phyloP scores from a whole-genome alignment of 2,329 filamentous ascomycete species.

The Tolypocladium sp. region DNA sequence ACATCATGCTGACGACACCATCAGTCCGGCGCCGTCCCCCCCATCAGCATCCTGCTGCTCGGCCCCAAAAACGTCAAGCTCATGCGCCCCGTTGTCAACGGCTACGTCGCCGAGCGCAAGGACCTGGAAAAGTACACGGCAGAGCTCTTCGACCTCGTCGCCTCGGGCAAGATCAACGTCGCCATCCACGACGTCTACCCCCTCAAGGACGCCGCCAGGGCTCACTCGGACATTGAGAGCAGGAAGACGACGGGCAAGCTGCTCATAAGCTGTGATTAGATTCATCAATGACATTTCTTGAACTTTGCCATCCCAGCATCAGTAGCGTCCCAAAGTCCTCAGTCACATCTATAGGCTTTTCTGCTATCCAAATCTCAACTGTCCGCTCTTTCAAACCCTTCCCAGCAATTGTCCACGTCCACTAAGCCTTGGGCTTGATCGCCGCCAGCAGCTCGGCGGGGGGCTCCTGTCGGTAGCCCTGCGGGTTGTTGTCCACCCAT shows the following conservation, averaged over 20 bases:
- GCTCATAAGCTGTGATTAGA: conserved; percentile 54
- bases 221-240: conserved; percentile 71
- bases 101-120: conserved; percentile 59
- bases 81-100: conserved; percentile 63
- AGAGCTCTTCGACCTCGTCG: conserved; percentile 66
- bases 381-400: not conserved
- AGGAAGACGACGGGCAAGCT: conserved; percentile 80
- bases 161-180: conserved; percentile 60
- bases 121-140: conserved; percentile 62
- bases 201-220: conserved; percentile 60
- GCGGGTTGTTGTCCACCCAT: conserved; percentile 95
- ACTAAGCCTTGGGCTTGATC: conserved; percentile 31
- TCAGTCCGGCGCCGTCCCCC: conserved; percentile 63
- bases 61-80: conserved; percentile 69
- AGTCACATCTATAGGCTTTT: not conserved
- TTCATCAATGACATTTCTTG: not conserved
- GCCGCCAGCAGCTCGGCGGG: conserved; percentile 69
- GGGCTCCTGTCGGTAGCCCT: conserved; percentile 89
- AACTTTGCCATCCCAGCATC: not conserved
- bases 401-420: not conserved
- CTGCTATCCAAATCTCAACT: not conserved
- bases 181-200: conserved; percentile 70
- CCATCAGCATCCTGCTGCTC: conserved; percentile 47
- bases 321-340: not conserved
- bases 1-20: conserved; percentile 4